Percentiles rank a stretch among this genome's conserved stretches.
phyloP scores from a whole-genome alignment of 1,284 basidiomycete genomes.

The Cryptococcus sp. region DNA sequence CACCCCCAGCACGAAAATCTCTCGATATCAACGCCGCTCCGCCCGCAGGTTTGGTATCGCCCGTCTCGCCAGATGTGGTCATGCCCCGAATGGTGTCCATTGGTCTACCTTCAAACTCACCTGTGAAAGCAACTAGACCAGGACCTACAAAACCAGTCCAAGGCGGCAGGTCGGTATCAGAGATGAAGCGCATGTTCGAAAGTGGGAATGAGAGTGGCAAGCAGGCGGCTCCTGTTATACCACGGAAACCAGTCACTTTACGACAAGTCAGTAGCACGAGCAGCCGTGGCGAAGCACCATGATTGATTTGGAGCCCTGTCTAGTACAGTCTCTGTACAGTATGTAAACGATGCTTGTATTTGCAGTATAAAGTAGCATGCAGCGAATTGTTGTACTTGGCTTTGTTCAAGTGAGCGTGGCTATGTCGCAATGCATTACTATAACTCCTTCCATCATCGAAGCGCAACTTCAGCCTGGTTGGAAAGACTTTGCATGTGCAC shows the following conservation, averaged over 20 bases:
- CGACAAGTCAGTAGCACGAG: too few species aligned
- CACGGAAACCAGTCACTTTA: constrained; percentile 25
- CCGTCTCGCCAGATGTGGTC: constrained; percentile 20
- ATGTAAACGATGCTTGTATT: too few species aligned
- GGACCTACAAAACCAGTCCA: neutral
- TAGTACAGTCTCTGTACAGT: too few species aligned
- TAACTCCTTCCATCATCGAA: too few species aligned
- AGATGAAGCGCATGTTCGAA: neutral
- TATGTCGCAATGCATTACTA: too few species aligned
- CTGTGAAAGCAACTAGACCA: neutral
- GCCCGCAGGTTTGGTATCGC: constrained; percentile 24
- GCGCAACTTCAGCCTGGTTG: too few species aligned
- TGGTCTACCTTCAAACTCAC: neutral
- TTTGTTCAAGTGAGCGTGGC: too few species aligned
- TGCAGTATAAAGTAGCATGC: too few species aligned
- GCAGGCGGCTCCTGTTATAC: constrained; percentile 22
- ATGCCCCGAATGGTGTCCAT: constrained; percentile 1
- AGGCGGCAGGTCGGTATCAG: neutral
- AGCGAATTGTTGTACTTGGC: too few species aligned
- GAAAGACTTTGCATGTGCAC: too few species aligned
- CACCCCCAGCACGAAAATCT: constrained; percentile 12
- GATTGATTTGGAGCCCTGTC: too few species aligned
- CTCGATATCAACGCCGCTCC: constrained; percentile 29
- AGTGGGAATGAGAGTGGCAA: constrained; percentile 9
- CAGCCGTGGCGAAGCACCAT: too few species aligned